phyloP scores from a whole-genome alignment of 179 eudicot species.

The Sideroxylon spinosum region DNA sequence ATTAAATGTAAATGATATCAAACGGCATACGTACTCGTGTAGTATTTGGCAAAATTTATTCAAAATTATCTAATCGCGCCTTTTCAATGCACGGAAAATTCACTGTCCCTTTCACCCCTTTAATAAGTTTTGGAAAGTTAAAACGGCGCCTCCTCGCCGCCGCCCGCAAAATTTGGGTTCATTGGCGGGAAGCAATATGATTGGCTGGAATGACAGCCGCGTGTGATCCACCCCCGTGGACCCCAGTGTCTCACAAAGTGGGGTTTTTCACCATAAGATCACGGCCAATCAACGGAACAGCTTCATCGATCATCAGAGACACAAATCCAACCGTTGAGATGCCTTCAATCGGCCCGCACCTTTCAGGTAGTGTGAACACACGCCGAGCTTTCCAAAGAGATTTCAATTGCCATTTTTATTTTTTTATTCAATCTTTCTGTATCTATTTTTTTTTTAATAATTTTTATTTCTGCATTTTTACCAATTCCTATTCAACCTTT shows the following conservation, averaged over 20 bases:
- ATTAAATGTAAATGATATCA: too few relatives aligned
- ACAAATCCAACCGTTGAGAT: constrained; percentile 15
- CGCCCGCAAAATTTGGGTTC: not conserved
- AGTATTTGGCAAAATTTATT: too few relatives aligned
- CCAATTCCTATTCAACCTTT: not conserved
- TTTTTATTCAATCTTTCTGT: not conserved
- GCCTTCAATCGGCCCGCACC: not conserved
- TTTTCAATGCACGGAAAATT: not conserved
- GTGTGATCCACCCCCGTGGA: not conserved
- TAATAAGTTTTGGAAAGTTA: not conserved
- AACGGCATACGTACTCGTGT: too few relatives aligned
- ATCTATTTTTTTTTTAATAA: not conserved
- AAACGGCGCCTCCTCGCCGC: constrained; percentile 6
- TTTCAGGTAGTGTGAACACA: not conserved
- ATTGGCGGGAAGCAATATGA: constrained; percentile 9
- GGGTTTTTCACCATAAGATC: not conserved
- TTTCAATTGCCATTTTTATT: not conserved
- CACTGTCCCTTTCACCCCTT: not conserved
- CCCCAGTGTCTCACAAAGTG: not conserved
- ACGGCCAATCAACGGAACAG: not conserved
- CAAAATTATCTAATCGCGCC: too few relatives aligned
- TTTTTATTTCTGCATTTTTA: not conserved
- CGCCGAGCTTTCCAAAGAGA: not conserved
- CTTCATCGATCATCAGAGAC: not conserved
- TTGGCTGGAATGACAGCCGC: not conserved